Conservation (phyloP, 1,284 basidiomycete genomes). For the Rhodotorula sp. region DNA sequence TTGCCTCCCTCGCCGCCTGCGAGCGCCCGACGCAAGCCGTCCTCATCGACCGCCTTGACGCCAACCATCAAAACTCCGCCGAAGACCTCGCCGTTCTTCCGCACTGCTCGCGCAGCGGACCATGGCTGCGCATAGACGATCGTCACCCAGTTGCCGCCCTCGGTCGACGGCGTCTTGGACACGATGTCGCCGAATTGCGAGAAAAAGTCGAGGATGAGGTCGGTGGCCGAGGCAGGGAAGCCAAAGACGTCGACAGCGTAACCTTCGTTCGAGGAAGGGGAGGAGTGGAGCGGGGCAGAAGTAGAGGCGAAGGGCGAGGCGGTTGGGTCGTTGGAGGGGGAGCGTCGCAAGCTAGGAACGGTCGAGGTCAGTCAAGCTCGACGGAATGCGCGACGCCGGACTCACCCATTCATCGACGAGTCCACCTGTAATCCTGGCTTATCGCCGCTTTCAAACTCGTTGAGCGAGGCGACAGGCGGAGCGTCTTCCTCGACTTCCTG, state of each 20-base stretch:
- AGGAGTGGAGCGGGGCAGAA: conserved; percentile 7
- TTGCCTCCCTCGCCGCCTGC: background rate
- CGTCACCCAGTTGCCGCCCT: conserved; percentile 47
- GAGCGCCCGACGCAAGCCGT: conserved; percentile 18
- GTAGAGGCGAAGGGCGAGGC: conserved; percentile 14
- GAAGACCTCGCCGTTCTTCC: conserved; percentile 72
- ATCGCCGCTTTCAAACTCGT: conserved; percentile 32
- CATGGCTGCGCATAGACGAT: conserved; percentile 59
- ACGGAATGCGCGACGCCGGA: too few relatives aligned
- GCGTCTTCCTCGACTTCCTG: conserved; percentile 44
- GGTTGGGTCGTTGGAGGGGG: conserved; percentile 8
- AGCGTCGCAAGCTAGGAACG: background rate
- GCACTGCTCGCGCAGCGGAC: conserved; percentile 68
- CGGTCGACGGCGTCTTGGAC: conserved; percentile 27
- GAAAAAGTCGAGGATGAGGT: conserved; percentile 41
- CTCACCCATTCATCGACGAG: conserved; percentile 5
- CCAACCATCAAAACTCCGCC: conserved; percentile 74
- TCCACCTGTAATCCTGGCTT: conserved; percentile 13
- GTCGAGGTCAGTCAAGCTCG: background rate
- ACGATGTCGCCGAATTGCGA: conserved; percentile 41
- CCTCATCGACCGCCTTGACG: conserved; percentile 62
- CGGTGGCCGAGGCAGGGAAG: conserved; percentile 40
- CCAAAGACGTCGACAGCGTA: conserved; percentile 44
- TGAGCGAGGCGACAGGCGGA: conserved; percentile 41
- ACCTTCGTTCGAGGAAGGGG: conserved; percentile 9